Conservation (phyloP, 2,329 filamentous ascomycete genomes). For the Fusarium keratoplasticum region DNA sequence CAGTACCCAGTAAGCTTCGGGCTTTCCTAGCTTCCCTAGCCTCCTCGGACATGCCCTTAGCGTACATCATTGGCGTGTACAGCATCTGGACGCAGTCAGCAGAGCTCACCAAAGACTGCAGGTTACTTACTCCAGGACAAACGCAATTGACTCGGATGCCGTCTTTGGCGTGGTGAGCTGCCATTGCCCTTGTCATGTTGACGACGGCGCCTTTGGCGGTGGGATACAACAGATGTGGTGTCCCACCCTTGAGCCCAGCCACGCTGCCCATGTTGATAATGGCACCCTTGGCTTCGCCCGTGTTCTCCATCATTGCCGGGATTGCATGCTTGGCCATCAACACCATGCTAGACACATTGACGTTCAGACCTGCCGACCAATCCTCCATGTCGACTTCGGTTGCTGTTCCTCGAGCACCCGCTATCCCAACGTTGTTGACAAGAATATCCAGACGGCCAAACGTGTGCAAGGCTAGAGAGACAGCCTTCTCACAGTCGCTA, state of each 20-base stretch:
- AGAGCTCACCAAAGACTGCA: background rate
- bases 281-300: conserved; percentile 58
- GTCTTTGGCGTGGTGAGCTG: conserved; percentile 58
- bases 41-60: conserved; percentile 54
- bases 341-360: conserved; percentile 75
- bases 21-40: conserved; percentile 51
- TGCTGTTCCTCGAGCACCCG: conserved; percentile 69
- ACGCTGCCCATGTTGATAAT: conserved; percentile 74
- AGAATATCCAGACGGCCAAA: conserved; percentile 72
- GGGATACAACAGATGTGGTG: conserved; percentile 58
- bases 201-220: conserved; percentile 62
- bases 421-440: conserved; percentile 73
- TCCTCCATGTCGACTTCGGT: conserved; percentile 68
- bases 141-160: conserved; percentile 63
- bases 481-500: conserved; percentile 60
- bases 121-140: conserved; percentile 51
- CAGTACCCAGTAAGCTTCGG: conserved; percentile 54
- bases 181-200: conserved; percentile 65
- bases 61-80: conserved; percentile 61
- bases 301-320: conserved; percentile 68
- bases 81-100: conserved; percentile 50
- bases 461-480: conserved; percentile 54
- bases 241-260: conserved; percentile 63
- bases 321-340: conserved; percentile 72
- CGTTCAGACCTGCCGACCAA: conserved; percentile 67